Base-by-base conservation (phyloP, 345 rosid species). In the Camelina hispida region DNA sequence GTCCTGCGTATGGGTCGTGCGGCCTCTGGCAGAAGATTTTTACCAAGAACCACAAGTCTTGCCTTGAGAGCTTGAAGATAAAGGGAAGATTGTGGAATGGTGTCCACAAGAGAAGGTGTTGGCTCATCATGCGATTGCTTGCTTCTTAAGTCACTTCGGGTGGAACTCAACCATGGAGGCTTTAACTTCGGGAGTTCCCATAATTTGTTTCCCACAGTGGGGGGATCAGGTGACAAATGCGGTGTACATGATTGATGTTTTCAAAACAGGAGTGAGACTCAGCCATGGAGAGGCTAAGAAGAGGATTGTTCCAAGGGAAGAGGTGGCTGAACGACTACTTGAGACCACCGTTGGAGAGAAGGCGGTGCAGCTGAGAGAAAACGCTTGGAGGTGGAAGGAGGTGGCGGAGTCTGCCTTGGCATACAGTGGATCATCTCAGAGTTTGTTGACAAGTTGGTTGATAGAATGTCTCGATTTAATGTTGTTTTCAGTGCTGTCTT, bases 191-290 rank as follows among this genome's bases (percentile, higher is more conserved):
- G 97, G 91, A 1, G 59, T 86, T 77, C 97, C 97, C 0, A 76
- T 89, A 15, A 55, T 89, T 22, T 86, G 88, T 9, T 89, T 85
- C 48, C 95, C 97, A 1, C 88, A 81, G 56, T 90, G 93, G 94
- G 93, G 91, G 0, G 98, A 93, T 81, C 96, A 90, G 69, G 93
- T 87, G 22, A 87, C 95, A 0, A 56, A 93, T 22, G 91, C 98
- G 0, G 80, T 82, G 51, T 93, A 84, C 77, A 70, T 90, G 73
- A 84, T 79, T 1, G 91, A 89, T 14, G 87, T 83, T 54, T 85
- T 86, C 72, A 83, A 83, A 79, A 82, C 79, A 0, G 91, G 97
- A 1, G 63, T 85, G n/a, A 81, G 90, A 60, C 75, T 91, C 81
- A 72, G 88, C 81, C 81, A 87, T 0, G 96, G 98, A 38, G 85